A percentile compares a stretch with the other conserved stretches of the same genome.
phyloP scores from a whole-genome alignment of 1,284 basidiomycete species.

The Puccinia horiana region DNA sequence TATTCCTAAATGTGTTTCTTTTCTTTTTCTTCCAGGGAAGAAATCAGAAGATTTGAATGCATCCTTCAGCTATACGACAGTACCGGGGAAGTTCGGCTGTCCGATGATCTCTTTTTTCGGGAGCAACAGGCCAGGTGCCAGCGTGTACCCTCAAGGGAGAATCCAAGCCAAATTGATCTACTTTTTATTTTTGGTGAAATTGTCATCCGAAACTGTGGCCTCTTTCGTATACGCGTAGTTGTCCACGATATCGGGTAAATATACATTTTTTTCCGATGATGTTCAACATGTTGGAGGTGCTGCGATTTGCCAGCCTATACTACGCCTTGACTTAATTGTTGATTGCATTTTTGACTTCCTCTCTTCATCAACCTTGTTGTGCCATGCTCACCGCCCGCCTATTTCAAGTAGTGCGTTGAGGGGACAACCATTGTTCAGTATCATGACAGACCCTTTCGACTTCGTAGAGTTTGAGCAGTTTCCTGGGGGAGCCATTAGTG shows the following conservation, averaged over 20 bases:
- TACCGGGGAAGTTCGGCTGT: not conserved
- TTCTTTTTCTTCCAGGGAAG: too few species aligned
- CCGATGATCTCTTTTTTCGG: not conserved
- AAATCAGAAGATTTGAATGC: not conserved
- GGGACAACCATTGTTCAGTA: not conserved
- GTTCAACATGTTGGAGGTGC: too few species aligned
- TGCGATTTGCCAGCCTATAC: too few species aligned
- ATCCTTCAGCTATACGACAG: not conserved
- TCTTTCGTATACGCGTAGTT: not conserved
- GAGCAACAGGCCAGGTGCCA: not conserved
- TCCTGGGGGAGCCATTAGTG: not conserved
- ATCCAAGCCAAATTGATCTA: not conserved
- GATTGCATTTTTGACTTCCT: not conserved
- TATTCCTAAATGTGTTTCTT: not conserved
- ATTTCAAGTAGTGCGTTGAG: not conserved
- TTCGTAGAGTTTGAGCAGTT: not conserved
- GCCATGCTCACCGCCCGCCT: not conserved
- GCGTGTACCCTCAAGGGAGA: not conserved
- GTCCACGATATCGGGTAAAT: not conserved
- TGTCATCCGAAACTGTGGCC: not conserved
- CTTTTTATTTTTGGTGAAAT: slow-evolving; percentile 12
- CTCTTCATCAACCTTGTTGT: not conserved
- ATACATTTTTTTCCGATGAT: too few species aligned
- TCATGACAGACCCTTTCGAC: not conserved
- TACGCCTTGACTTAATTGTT: not conserved